A percentile compares a stretch with the other conserved stretches of the same genome.
These are phyloP conservation scores for Smittium mucronatum DNA, from an alignment of 371 early-diverging fungal species.

Conservation along the genomic window DNA sequence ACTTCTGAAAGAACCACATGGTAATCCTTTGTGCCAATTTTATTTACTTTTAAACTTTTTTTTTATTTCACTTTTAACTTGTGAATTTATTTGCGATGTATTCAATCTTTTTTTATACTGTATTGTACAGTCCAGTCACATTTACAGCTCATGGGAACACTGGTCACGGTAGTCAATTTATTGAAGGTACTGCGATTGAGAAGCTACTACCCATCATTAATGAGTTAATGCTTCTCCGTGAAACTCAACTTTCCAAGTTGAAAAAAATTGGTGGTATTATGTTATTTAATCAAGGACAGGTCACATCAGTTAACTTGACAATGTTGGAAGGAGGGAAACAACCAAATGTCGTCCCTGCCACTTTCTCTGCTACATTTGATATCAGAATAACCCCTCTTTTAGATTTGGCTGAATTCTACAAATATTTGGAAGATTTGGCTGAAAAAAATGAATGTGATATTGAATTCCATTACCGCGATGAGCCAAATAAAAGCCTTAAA, in stretches of 20 bases:
- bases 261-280: slow-evolving; percentile 15
- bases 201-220: slow-evolving; percentile 45
- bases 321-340: slow-evolving; percentile 43
- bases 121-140: slow-evolving; percentile 18
- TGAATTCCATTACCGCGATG: slow-evolving; percentile 39
- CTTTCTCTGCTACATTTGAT: slow-evolving; percentile 47
- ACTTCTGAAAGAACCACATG: neutral
- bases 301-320: slow-evolving; percentile 60
- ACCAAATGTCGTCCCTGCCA: slow-evolving; percentile 52
- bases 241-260: slow-evolving; percentile 33
- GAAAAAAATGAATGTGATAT: slow-evolving; percentile 32
- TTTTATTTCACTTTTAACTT: too few relatives aligned
- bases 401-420: slow-evolving; percentile 40
- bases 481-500: neutral
- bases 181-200: slow-evolving; percentile 46
- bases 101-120: too few relatives aligned
- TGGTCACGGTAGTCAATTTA: slow-evolving; percentile 67
- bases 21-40: too few relatives aligned
- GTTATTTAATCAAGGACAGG: slow-evolving; percentile 44
- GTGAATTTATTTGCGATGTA: too few relatives aligned
- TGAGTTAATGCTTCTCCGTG: slow-evolving; percentile 43
- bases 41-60: too few relatives aligned
- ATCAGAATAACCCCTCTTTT: slow-evolving; percentile 51
- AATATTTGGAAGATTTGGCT: slow-evolving; percentile 39
- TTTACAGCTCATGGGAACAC: slow-evolving; percentile 42